phyloP scores from a whole-genome alignment of 129 eudicot genomes.

The Lonicera japonica region DNA sequence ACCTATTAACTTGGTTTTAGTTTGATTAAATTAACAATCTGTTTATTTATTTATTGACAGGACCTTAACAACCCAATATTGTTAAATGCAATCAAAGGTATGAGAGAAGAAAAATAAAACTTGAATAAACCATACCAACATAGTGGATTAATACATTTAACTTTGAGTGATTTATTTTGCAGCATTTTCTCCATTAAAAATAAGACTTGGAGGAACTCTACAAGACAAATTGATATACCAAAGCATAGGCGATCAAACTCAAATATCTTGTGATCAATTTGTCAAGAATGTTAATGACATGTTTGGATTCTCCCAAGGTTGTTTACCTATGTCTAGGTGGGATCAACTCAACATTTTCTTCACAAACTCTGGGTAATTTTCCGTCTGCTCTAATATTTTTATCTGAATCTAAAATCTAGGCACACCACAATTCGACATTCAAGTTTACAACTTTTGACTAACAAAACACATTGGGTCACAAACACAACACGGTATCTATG shows the following conservation, averaged over 20 bases:
- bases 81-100: conserved; percentile 77
- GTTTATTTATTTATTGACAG: conserved; percentile 31
- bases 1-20: too few species aligned
- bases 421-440: too few species aligned
- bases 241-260: conserved; percentile 22
- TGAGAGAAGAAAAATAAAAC: neutral
- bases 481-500: too few species aligned
- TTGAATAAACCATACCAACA: neutral
- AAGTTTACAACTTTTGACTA: too few species aligned
- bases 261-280: conserved; percentile 49
- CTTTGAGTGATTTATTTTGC: conserved; percentile 15
- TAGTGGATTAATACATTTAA: neutral
- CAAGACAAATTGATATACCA: conserved; percentile 71
- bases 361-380: conserved; percentile 48
- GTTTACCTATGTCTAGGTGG: conserved; percentile 83
- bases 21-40: neutral
- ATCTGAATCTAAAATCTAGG: too few species aligned
- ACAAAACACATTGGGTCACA: too few species aligned
- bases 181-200: conserved; percentile 88
- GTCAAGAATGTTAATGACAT: conserved; percentile 22
- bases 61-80: conserved; percentile 70
- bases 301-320: conserved; percentile 63
- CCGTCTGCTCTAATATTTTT: too few species aligned
- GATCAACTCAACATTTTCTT: conserved; percentile 72
- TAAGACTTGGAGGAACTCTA: conserved; percentile 92